These are phyloP conservation scores for Pseudogymnoascus sp. DNA, from an alignment of 2,329 filamentous ascomycete genomes.

Conservation along the genomic window DNA sequence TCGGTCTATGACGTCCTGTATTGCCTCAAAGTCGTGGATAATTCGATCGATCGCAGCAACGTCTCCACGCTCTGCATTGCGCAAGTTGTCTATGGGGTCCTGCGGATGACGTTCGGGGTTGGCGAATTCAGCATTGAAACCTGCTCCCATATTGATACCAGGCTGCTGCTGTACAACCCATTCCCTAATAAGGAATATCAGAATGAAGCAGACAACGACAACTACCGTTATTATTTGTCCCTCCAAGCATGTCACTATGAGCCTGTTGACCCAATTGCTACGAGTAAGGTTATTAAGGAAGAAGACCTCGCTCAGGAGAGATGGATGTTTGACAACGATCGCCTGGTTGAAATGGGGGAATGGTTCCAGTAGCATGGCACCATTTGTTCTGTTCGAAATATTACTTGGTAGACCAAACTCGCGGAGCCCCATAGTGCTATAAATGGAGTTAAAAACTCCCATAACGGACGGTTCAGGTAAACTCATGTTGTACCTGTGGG, in stretches of 20 bases:
- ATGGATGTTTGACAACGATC: constrained; percentile 24
- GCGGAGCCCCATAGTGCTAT: background rate
- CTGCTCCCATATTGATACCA: constrained; percentile 68
- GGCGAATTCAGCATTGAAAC: constrained; percentile 46
- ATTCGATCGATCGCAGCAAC: constrained; percentile 14
- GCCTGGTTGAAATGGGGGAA: background rate
- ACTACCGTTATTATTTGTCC: constrained; percentile 88
- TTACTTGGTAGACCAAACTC: background rate
- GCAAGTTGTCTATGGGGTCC: constrained; percentile 15
- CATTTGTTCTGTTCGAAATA: background rate
- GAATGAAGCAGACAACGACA: constrained; percentile 86
- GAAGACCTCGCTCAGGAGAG: constrained; percentile 48
- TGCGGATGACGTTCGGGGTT: constrained; percentile 33
- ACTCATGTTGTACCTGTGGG: constrained; percentile 1
- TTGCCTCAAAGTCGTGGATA: constrained; percentile 14
- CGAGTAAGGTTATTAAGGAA: constrained; percentile 56
- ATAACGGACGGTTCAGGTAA: background rate
- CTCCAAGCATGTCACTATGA: constrained; percentile 75
- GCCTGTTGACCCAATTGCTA: constrained; percentile 63
- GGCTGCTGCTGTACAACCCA: constrained; percentile 98
- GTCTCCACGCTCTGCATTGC: background rate
- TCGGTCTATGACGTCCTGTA: background rate
- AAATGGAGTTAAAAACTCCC: background rate
- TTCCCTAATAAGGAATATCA: constrained; percentile 93
- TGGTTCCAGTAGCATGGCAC: background rate